Conservation (phyloP, 768 basidiomycete species). For the Nidularia sp. region DNA sequence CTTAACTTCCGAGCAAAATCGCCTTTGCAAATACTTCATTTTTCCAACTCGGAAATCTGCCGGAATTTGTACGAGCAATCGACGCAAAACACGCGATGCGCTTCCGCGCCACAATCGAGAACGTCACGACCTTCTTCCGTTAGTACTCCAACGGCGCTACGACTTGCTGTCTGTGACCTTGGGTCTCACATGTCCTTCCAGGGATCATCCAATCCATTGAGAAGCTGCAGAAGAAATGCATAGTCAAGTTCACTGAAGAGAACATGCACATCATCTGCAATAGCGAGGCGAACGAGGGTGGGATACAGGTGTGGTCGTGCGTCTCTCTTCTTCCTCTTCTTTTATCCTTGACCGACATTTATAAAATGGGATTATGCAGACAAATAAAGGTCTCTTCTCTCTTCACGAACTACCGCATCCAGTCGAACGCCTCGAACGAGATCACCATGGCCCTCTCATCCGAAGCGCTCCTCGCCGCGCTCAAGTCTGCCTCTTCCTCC, state of each 20-base stretch:
- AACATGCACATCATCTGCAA: constrained; percentile 84
- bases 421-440: constrained; percentile 80
- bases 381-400: constrained; percentile 65
- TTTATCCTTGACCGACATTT: neutral
- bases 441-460: constrained; percentile 72
- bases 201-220: constrained; percentile 80
- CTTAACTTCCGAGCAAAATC: too few species aligned
- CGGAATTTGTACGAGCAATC: too few species aligned
- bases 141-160: constrained; percentile 7
- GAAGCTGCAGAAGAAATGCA: constrained; percentile 80
- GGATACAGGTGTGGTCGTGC: constrained; percentile 80
- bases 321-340: constrained; percentile 1
- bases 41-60: too few species aligned
- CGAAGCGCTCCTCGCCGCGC: constrained; percentile 70
- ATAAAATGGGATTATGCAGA: neutral
- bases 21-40: too few species aligned
- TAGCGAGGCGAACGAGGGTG: constrained; percentile 73
- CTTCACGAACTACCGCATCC: constrained; percentile 77
- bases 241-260: constrained; percentile 72
- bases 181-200: constrained; percentile 18
- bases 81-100: constrained; percentile 14
- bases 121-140: constrained; percentile 29
- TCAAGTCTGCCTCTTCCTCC: constrained; percentile 59
- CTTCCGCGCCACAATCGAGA: constrained; percentile 24
- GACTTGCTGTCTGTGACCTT: neutral